A percentile compares a stretch with the other conserved stretches of the same genome.
These are phyloP conservation scores for Podospora anserina DNA, from an alignment of 495 filamentous ascomycete species.

Conservation along the genomic window DNA sequence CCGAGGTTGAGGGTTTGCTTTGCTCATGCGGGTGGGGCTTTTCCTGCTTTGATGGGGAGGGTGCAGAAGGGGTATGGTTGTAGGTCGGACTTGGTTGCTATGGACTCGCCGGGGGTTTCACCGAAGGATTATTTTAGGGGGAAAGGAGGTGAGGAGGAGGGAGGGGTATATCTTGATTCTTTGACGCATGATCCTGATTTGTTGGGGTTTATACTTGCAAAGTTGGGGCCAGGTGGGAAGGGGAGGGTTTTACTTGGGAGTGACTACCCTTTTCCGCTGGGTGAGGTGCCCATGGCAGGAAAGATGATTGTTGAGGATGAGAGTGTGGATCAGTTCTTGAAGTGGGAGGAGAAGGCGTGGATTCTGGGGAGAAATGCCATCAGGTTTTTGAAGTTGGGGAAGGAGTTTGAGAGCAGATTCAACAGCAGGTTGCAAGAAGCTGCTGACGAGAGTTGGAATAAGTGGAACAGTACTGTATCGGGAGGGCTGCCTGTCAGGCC, in stretches of 20 bases:
- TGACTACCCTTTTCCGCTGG: constrained; percentile 32
- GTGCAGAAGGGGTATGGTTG: constrained; percentile 32
- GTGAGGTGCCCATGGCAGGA: constrained; percentile 29
- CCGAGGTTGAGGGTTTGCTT: constrained; percentile 29
- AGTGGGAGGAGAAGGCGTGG: constrained; percentile 25
- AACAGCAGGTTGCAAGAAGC: constrained; percentile 17
- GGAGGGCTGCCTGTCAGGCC: background rate
- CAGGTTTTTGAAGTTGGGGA: constrained; percentile 24
- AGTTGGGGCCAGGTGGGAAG: constrained; percentile 25
- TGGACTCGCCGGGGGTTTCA: constrained; percentile 20
- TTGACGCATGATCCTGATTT: constrained; percentile 30
- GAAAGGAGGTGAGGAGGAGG: constrained; percentile 4
- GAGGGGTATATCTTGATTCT: constrained; percentile 31
- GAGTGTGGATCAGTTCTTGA: constrained; percentile 25
- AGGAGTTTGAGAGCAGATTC: constrained; percentile 21
- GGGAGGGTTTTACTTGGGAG: constrained; percentile 27
- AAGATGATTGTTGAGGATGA: constrained; percentile 27
- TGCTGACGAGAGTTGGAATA: background rate
- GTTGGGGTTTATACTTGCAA: constrained; percentile 26
- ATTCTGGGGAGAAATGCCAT: constrained; percentile 28
- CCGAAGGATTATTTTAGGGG: constrained; percentile 24
- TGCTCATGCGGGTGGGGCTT: constrained; percentile 31
- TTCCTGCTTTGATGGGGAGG: constrained; percentile 29
- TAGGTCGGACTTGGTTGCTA: constrained; percentile 30
- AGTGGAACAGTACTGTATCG: background rate